Conservation (phyloP, 2,329 filamentous ascomycete genomes). For the Fusarium odoratissimum region DNA sequence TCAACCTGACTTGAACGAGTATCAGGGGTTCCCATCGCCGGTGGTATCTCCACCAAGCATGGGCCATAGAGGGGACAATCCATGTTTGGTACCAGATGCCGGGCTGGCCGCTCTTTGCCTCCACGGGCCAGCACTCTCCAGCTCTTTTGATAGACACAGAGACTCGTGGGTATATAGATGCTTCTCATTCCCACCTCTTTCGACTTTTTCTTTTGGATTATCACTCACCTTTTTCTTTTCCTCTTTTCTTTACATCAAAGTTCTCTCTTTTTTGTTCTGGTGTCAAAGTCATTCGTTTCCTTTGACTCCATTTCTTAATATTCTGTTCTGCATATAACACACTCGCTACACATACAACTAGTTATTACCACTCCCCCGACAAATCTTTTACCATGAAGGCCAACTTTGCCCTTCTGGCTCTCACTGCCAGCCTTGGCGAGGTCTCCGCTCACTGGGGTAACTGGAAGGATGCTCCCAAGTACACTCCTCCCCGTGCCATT, state of each 20-base stretch:
- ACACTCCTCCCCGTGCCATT: conserved; percentile 76
- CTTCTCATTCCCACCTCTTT: conserved; percentile 39
- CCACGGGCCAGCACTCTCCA: conserved; percentile 9
- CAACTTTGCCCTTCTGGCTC: conserved; percentile 59
- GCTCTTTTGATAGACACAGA: conserved; percentile 5
- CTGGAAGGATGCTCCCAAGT: conserved; percentile 57
- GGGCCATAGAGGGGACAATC: conserved; percentile 24
- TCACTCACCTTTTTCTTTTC: conserved; percentile 45
- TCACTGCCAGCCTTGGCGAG: conserved; percentile 63
- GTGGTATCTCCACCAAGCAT: conserved; percentile 36
- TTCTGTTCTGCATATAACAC: conserved; percentile 40
- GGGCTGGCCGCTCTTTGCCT: conserved; percentile 36
- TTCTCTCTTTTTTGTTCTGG: conserved; percentile 43
- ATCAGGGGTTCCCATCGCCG: conserved; percentile 34
- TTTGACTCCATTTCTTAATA: conserved; percentile 54
- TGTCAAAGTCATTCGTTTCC: conserved; percentile 69
- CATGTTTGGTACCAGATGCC: conserved; percentile 40
- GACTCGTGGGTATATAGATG: conserved; percentile 46
- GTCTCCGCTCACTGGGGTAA: conserved; percentile 55
- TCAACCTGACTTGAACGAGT: conserved; percentile 13
- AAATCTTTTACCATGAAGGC: conserved; percentile 62
- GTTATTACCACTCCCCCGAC: conserved; percentile 25
- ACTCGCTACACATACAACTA: conserved; percentile 37
- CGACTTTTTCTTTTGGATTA: conserved; percentile 33
- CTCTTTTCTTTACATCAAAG: conserved; percentile 40